phyloP scores from a whole-genome alignment of 202 grass and related monocot genomes.

The Digitaria exilis region DNA sequence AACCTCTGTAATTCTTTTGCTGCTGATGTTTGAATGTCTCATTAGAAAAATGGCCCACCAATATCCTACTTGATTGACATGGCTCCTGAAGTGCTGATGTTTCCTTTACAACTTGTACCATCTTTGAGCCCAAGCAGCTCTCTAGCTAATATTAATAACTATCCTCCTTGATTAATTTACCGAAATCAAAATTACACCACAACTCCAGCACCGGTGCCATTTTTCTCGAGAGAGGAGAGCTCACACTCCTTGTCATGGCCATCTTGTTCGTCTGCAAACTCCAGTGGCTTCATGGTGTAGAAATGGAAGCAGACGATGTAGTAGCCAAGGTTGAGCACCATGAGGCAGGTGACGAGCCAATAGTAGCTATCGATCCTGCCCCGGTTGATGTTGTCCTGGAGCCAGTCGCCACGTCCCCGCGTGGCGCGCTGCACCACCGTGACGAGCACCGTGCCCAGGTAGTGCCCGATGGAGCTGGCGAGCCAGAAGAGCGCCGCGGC shows the following conservation, averaged over 20 bases:
- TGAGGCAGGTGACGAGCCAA: constrained; percentile 52
- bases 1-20: too few species aligned
- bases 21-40: too few species aligned
- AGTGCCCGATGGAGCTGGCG: constrained; percentile 54
- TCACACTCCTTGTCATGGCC: neutral
- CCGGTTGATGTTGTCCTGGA: constrained; percentile 66
- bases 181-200: neutral
- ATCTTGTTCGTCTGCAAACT: constrained; percentile 12
- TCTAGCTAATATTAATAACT: neutral
- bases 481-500: constrained; percentile 64
- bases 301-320: constrained; percentile 45
- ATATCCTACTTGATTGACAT: too few species aligned
- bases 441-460: constrained; percentile 49
- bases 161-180: neutral
- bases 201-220: neutral
- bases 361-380: constrained; percentile 59
- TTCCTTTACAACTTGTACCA: neutral
- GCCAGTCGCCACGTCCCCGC: constrained; percentile 50
- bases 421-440: constrained; percentile 49
- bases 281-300: constrained; percentile 57
- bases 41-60: too few species aligned
- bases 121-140: neutral
- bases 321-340: constrained; percentile 54
- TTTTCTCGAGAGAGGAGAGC: neutral
- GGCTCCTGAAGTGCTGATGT: too few species aligned